Evolutionary conservation across 1,284 basidiomycete genomes (phyloP).

Genomic region (Heliocybe sulcata): DNA sequence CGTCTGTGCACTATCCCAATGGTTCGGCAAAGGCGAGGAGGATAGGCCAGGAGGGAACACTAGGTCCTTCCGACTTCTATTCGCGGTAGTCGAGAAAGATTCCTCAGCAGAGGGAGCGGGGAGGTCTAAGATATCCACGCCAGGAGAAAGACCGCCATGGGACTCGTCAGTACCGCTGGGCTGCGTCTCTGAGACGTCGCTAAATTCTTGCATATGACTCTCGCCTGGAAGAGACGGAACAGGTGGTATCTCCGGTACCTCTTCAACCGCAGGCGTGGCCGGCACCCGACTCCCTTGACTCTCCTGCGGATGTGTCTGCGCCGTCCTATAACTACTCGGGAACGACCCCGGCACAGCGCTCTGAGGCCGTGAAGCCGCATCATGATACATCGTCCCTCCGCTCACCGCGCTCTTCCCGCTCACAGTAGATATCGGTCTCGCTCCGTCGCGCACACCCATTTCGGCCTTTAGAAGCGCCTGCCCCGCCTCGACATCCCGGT

Average conservation of each 20-base stretch:
- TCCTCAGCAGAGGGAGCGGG: slow-evolving; percentile 48
- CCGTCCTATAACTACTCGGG: slow-evolving; percentile 7
- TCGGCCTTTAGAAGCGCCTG: slow-evolving; percentile 13
- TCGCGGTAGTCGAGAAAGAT: slow-evolving; percentile 33
- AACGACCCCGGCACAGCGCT: no score
- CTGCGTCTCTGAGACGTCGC: not conserved
- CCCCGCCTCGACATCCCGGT: slow-evolving; percentile 37
- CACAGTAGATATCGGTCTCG: slow-evolving; percentile 43
- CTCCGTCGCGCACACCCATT: slow-evolving; percentile 8
- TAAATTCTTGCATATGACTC: not conserved
- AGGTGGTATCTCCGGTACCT: slow-evolving; percentile 6
- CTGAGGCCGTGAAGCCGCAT: slow-evolving; percentile 49
- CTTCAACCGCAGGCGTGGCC: slow-evolving; percentile 12
- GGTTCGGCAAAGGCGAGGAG: slow-evolving; percentile 22
- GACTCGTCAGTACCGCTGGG: slow-evolving; percentile 18
- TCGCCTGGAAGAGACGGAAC: slow-evolving; percentile 11
- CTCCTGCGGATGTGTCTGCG: not conserved
- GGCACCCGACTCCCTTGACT: slow-evolving; percentile 4
- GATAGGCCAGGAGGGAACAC: slow-evolving; percentile 45
- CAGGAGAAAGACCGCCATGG: slow-evolving; percentile 14
- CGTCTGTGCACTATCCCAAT: slow-evolving; percentile 22
- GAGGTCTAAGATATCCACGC: slow-evolving; percentile 50
- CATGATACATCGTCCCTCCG: slow-evolving; percentile 50
- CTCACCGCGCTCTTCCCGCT: slow-evolving; percentile 46
- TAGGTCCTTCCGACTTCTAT: slow-evolving; percentile 15